Evolutionary conservation across 2,329 filamentous ascomycete genomes (phyloP).

Genomic region (Scleromitrula shiraiana): DNA sequence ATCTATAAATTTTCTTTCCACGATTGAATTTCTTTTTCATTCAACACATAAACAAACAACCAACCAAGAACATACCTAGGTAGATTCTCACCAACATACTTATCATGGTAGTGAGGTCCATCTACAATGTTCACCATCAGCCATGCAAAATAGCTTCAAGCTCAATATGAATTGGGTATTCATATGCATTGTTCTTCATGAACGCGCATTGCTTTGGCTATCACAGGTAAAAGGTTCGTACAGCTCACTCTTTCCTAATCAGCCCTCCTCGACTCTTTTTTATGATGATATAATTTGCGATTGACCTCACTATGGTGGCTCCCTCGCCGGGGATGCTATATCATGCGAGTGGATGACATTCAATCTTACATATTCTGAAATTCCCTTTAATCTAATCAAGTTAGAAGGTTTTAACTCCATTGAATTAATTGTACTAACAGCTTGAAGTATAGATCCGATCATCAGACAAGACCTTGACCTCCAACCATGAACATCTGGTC

Average conservation of each 20-base stretch:
- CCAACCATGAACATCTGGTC: too few species aligned
- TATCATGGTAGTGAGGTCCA: too few species aligned
- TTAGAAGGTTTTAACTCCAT: neutral
- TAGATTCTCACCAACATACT: too few species aligned
- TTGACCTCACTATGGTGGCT: slow-evolving; percentile 78
- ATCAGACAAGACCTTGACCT: too few species aligned
- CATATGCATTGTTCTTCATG: too few species aligned
- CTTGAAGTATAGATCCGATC: neutral
- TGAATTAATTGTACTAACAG: neutral
- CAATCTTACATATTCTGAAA: slow-evolving; percentile 99
- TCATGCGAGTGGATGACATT: slow-evolving; percentile 76
- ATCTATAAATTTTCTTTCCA: too few species aligned
- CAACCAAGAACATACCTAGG: too few species aligned
- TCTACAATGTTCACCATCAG: too few species aligned
- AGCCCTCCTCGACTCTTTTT: slow-evolving; percentile 21
- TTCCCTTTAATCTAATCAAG: slow-evolving; percentile 11
- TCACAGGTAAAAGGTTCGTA: slow-evolving; percentile 6
- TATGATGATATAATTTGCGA: slow-evolving; percentile 99
- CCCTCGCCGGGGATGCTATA: slow-evolving; percentile 88
- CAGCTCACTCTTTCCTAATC: neutral
- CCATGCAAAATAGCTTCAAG: too few species aligned
- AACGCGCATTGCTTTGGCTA: too few species aligned
- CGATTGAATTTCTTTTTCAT: neutral
- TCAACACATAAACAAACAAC: too few species aligned
- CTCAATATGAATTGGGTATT: too few species aligned